These are phyloP conservation scores for Tilletia horrida DNA, from an alignment of 1,284 basidiomycete species.

Conservation along the genomic window DNA sequence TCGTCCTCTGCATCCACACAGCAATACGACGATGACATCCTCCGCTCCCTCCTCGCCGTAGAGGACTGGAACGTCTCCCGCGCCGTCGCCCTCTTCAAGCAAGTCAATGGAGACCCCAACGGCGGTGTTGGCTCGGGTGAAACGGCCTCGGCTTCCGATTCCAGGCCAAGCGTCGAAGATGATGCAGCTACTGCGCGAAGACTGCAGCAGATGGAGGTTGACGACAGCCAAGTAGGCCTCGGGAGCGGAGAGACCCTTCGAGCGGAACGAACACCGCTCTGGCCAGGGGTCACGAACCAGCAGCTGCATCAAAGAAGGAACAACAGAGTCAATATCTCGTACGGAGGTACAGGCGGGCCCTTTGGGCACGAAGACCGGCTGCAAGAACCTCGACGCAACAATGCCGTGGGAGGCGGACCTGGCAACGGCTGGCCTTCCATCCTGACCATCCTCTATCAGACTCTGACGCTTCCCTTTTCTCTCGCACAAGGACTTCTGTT, in stretches of 20 bases:
- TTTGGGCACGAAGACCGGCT: constrained; percentile 19
- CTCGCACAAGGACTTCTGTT: constrained; percentile 31
- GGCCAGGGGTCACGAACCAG: background rate
- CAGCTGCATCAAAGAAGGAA: constrained; percentile 1
- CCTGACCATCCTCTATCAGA: constrained; percentile 33
- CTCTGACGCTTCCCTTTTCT: constrained; percentile 36
- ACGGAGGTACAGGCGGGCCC: background rate
- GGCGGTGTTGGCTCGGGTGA: background rate
- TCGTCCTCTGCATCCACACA: constrained; percentile 13
- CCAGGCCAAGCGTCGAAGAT: constrained; percentile 21
- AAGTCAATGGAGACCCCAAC: constrained; percentile 29
- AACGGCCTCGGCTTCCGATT: background rate
- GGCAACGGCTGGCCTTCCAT: background rate
- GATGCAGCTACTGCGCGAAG: constrained; percentile 34
- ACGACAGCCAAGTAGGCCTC: constrained; percentile 21
- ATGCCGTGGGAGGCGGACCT: constrained; percentile 15
- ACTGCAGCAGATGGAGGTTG: constrained; percentile 3
- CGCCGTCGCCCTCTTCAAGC: constrained; percentile 30
- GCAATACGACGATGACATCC: constrained; percentile 31
- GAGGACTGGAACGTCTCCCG: constrained; percentile 34
- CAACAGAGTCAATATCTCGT: constrained; percentile 14
- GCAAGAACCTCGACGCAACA: constrained; percentile 24
- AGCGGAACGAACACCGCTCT: background rate
- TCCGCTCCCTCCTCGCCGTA: constrained; percentile 33
- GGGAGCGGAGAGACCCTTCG: constrained; percentile 6